A percentile compares a stretch with the other conserved stretches of the same genome.
These are phyloP conservation scores for Mesembryanthemum crystallinum DNA, from an alignment of 148 eudicot genomes.

Conservation along the genomic window DNA sequence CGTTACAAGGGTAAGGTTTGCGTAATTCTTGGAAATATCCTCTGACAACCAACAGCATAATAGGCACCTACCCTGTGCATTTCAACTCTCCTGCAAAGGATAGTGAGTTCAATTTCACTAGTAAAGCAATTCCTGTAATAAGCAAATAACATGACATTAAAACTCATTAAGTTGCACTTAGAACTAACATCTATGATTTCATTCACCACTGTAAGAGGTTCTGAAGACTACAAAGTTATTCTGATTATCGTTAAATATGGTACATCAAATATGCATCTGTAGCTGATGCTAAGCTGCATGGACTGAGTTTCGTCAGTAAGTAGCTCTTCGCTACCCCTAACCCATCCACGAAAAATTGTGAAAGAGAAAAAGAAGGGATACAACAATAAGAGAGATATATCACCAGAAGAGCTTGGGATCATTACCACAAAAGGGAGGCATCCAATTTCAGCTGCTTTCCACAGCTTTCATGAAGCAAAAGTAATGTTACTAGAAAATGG, in stretches of 20 bases:
- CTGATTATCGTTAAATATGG: constrained; percentile 9
- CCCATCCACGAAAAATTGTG: constrained; percentile 24
- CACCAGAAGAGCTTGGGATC: constrained; percentile 1
- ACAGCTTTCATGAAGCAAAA: neutral
- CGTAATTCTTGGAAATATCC: too few species aligned
- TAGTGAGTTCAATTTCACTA: too few species aligned
- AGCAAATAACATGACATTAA: too few species aligned
- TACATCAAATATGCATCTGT: constrained; percentile 24
- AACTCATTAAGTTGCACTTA: too few species aligned
- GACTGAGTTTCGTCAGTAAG: constrained; percentile 4
- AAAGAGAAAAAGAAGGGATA: neutral
- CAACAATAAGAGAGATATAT: neutral
- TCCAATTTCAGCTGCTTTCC: constrained; percentile 12
- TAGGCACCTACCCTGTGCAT: too few species aligned
- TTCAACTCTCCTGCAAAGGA: too few species aligned
- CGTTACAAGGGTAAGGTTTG: too few species aligned
- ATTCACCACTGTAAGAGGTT: constrained; percentile 3
- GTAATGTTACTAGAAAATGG: neutral
- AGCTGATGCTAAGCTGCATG: constrained; percentile 9
- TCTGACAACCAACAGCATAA: too few species aligned
- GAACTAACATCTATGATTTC: constrained; percentile 6
- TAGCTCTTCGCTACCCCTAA: constrained; percentile 21
- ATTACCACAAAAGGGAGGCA: neutral
- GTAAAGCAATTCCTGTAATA: too few species aligned
- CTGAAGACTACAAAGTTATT: constrained; percentile 9